Evolutionary conservation across 2,329 filamentous ascomycete genomes (phyloP).

Genomic region (Penicillium psychrosexuale): DNA sequence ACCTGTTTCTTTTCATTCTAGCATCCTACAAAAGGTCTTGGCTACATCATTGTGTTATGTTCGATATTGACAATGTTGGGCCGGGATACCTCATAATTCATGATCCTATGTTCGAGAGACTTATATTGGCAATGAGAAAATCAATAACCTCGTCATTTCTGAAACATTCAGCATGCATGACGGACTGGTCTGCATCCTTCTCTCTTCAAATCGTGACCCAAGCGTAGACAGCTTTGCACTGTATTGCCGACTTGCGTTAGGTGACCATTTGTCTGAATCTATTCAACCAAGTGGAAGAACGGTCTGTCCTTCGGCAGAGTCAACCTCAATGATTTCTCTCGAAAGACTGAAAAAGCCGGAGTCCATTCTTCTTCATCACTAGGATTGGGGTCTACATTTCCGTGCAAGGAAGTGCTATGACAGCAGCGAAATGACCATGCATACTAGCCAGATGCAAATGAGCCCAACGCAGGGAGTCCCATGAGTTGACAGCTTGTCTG

Average conservation of each 20-base stretch:
- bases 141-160: not conserved
- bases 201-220: not conserved
- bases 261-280: not conserved
- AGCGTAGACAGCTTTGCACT: not conserved
- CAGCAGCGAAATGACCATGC: not conserved
- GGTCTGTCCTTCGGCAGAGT: not conserved
- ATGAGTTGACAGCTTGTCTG: not conserved
- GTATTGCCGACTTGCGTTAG: not conserved
- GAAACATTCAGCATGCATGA: not conserved
- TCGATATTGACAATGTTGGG: slow-evolving; percentile 7
- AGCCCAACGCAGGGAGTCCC: not conserved
- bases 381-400: not conserved
- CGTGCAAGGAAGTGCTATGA: not conserved
- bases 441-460: not conserved
- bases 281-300: not conserved
- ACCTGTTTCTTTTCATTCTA: slow-evolving; percentile 18
- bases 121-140: slow-evolving; percentile 21
- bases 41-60: slow-evolving; percentile 3
- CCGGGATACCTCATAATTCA: slow-evolving; percentile 8
- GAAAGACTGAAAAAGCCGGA: not conserved
- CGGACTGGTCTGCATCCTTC: not conserved
- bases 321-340: too few species aligned
- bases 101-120: slow-evolving; percentile 19
- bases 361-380: not conserved
- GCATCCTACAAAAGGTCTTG: slow-evolving; percentile 22